Conservation (phyloP, 192 early-diverging fungal species). For the Dissophora ornata region DNA sequence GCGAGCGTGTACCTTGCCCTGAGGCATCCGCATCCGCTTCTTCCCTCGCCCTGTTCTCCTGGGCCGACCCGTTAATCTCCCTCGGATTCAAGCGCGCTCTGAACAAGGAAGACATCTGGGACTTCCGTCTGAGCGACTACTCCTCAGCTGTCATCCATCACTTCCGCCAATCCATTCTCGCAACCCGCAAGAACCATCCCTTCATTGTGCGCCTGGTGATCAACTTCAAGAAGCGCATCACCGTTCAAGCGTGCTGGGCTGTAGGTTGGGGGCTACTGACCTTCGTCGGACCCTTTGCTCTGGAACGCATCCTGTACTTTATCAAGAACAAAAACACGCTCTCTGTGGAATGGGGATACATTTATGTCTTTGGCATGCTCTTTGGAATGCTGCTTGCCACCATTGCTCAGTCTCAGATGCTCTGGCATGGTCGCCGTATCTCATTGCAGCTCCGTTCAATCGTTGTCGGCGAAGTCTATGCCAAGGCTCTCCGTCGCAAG, state of each 20-base stretch:
- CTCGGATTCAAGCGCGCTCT: conserved; percentile 28
- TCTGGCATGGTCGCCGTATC: conserved; percentile 54
- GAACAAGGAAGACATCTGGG: conserved; percentile 51
- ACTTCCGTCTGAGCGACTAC: conserved; percentile 49
- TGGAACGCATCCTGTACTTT: conserved; percentile 45
- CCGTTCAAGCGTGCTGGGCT: conserved; percentile 44
- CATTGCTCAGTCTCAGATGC: conserved; percentile 49
- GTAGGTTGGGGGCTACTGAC: conserved; percentile 34
- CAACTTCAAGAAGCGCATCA: conserved; percentile 43
- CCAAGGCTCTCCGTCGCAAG: conserved; percentile 70
- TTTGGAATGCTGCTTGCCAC: conserved; percentile 45
- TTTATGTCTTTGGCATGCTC: conserved; percentile 67
- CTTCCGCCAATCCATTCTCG: conserved; percentile 53
- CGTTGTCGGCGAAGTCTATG: conserved; percentile 69
- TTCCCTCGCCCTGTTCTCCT: conserved; percentile 38
- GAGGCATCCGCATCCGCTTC: conserved; percentile 27
- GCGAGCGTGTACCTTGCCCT: conserved; percentile 38
- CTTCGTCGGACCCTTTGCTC: conserved; percentile 41
- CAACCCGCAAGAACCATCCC: conserved; percentile 43
- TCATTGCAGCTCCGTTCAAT: conserved; percentile 61
- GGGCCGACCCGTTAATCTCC: conserved; percentile 42
- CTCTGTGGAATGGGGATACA: conserved; percentile 56
- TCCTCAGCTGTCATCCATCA: conserved; percentile 52
- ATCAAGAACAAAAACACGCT: conserved; percentile 41
- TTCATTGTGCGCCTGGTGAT: conserved; percentile 43